Conservation (phyloP, 2,329 filamentous ascomycete species). For the Lachnum nothofagi region DNA sequence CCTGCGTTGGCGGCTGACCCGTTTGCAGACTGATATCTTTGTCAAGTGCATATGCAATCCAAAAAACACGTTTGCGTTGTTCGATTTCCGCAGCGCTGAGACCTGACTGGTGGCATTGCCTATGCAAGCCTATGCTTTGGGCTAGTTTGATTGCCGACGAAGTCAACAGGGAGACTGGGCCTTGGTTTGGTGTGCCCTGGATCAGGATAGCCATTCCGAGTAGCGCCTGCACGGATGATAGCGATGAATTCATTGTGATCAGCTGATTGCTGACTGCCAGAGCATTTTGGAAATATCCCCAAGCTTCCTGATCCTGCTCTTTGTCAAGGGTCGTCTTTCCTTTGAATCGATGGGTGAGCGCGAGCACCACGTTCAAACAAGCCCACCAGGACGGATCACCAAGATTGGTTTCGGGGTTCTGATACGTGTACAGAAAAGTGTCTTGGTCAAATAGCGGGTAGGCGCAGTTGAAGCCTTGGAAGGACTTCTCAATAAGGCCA, state of each 20-base stretch:
- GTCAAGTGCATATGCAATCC: slow-evolving; percentile 62
- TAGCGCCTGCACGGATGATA: slow-evolving; percentile 25
- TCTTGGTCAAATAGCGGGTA: slow-evolving; percentile 17
- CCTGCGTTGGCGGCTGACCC: slow-evolving; percentile 55
- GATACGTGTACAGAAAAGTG: slow-evolving; percentile 11
- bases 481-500: slow-evolving; percentile 10
- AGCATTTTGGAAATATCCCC: slow-evolving; percentile 14
- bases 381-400: slow-evolving; percentile 22
- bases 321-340: slow-evolving; percentile 3
- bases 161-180: slow-evolving; percentile 16
- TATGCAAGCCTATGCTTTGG: slow-evolving; percentile 25
- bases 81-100: slow-evolving; percentile 14
- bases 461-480: slow-evolving; percentile 11
- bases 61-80: slow-evolving; percentile 54
- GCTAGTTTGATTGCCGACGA: slow-evolving; percentile 25
- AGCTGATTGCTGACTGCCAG: slow-evolving; percentile 11
- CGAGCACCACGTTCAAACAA: slow-evolving; percentile 20
- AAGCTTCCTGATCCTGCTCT: slow-evolving; percentile 10
- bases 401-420: slow-evolving; percentile 6
- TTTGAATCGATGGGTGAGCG: slow-evolving; percentile 15
- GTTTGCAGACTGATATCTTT: slow-evolving; percentile 58
- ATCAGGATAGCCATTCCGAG: slow-evolving; percentile 27
- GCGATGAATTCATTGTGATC: slow-evolving; percentile 10
- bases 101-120: slow-evolving; percentile 8
- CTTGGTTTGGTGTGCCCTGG: slow-evolving; percentile 24